Conservation (phyloP, 495 filamentous ascomycete species). For the Neurospora sublineolata region DNA sequence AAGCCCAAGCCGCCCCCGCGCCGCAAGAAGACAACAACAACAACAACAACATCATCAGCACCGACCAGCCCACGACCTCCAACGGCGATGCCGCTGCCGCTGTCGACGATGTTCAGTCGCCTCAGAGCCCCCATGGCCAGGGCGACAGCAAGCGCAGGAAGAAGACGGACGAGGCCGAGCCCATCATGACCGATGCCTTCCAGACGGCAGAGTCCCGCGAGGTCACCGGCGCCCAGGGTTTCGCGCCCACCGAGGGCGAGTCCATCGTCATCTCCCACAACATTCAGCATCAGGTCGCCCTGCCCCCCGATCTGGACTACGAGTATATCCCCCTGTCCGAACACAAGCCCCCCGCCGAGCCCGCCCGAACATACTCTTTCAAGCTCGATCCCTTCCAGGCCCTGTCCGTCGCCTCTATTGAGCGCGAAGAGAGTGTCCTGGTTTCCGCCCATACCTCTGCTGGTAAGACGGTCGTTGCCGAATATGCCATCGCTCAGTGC, state of each 20-base stretch:
- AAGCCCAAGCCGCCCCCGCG: neutral
- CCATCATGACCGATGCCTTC: slow-evolving; percentile 85
- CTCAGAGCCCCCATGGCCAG: slow-evolving; percentile 12
- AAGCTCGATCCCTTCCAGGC: slow-evolving; percentile 94
- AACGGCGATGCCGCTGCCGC: slow-evolving; percentile 10
- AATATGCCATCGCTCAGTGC: slow-evolving; percentile 96
- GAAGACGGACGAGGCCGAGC: slow-evolving; percentile 59
- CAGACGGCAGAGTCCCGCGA: slow-evolving; percentile 92
- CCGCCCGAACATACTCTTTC: slow-evolving; percentile 76
- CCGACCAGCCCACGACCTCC: slow-evolving; percentile 7
- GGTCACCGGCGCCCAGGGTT: slow-evolving; percentile 68
- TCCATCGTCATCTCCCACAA: slow-evolving; percentile 85
- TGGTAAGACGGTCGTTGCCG: slow-evolving; percentile 94
- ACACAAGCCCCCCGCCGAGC: slow-evolving; percentile 74
- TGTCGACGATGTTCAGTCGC: slow-evolving; percentile 4
- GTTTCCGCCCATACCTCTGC: slow-evolving; percentile 97
- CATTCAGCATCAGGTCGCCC: slow-evolving; percentile 93
- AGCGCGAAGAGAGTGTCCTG: slow-evolving; percentile 87
- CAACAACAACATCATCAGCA: neutral
- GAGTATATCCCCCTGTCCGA: slow-evolving; percentile 85
- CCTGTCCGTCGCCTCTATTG: slow-evolving; percentile 82
- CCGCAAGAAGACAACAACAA: slow-evolving; percentile 1
- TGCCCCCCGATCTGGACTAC: slow-evolving; percentile 73
- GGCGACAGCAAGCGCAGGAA: slow-evolving; percentile 58
- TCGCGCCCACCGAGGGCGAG: slow-evolving; percentile 46